Percentiles rank a stretch among this genome's conserved stretches.
Conservation (phyloP, 2,329 filamentous ascomycete species). For the Coniella vitis region DNA sequence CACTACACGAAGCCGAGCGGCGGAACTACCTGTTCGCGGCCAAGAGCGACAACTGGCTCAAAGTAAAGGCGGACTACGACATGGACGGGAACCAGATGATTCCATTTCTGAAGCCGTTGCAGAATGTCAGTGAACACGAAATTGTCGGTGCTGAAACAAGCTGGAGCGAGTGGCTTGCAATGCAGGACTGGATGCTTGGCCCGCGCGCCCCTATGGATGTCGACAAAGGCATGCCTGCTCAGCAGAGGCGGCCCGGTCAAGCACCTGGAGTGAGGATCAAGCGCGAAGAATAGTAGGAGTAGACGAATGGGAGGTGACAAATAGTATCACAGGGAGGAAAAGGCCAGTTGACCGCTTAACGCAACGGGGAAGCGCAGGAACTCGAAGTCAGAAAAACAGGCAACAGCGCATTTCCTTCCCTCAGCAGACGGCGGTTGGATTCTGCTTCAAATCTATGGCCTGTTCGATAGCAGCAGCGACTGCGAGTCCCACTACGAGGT, state of each 20-base stretch:
- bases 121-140: slow-evolving; percentile 68
- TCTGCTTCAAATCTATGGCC: too few relatives aligned
- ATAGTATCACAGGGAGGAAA: not conserved
- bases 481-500: too few relatives aligned
- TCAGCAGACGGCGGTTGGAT: too few relatives aligned
- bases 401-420: too few relatives aligned
- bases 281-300: slow-evolving; percentile 3
- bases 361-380: too few relatives aligned
- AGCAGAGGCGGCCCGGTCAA: not conserved
- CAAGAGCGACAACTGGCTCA: slow-evolving; percentile 85
- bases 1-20: slow-evolving; percentile 80
- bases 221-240: slow-evolving; percentile 4
- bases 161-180: slow-evolving; percentile 93
- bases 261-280: not conserved
- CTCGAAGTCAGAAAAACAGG: too few relatives aligned
- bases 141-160: slow-evolving; percentile 73
- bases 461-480: too few relatives aligned
- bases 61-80: slow-evolving; percentile 86
- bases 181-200: slow-evolving; percentile 99
- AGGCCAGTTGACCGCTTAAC: not conserved
- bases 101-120: slow-evolving; percentile 81
- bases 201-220: slow-evolving; percentile 56
- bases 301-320: not conserved
- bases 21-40: slow-evolving; percentile 93
- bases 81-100: slow-evolving; percentile 75